Conservation (phyloP, 1,284 basidiomycete species). For the Butyriboletus appendiculatus region DNA sequence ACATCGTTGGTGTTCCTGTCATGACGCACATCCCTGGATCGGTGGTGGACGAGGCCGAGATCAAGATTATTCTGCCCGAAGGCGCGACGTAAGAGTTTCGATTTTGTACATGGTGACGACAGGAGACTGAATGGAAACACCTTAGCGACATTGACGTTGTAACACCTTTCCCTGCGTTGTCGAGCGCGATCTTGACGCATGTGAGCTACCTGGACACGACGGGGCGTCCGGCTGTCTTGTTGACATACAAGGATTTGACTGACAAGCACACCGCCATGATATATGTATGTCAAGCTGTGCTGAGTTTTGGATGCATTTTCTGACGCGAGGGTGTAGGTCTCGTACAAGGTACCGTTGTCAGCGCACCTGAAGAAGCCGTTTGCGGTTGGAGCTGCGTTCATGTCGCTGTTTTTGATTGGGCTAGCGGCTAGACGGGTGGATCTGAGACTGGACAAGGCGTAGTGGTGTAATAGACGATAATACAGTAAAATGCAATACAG, state of each 20-base stretch:
- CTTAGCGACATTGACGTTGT: slow-evolving; percentile 74
- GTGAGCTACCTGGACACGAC: slow-evolving; percentile 93
- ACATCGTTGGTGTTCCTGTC: slow-evolving; percentile 83
- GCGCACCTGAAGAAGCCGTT: slow-evolving; percentile 85
- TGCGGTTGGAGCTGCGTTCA: slow-evolving; percentile 67
- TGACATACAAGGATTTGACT: slow-evolving; percentile 77
- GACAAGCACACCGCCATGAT: slow-evolving; percentile 77
- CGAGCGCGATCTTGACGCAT: slow-evolving; percentile 62
- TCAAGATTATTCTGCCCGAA: slow-evolving; percentile 89
- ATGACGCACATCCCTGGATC: slow-evolving; percentile 82
- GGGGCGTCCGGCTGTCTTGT: slow-evolving; percentile 79
- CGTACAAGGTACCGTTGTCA: slow-evolving; percentile 76
- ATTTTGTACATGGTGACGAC: slow-evolving; percentile 15
- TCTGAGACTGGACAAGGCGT: slow-evolving; percentile 60
- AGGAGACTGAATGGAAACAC: slow-evolving; percentile 7
- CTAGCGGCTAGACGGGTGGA: slow-evolving; percentile 66
- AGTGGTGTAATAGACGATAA: slow-evolving; percentile 25
- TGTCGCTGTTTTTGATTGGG: slow-evolving; percentile 63
- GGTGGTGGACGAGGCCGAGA: slow-evolving; percentile 79
- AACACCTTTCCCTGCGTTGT: slow-evolving; percentile 77
- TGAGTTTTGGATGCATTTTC: slow-evolving; percentile 7
- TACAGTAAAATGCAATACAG: slow-evolving; percentile 36
- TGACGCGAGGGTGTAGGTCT: slow-evolving; percentile 57
- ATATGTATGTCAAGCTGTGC: slow-evolving; percentile 53
- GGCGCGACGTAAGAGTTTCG: slow-evolving; percentile 76